phyloP scores from a whole-genome alignment of 345 rosid genomes.

The Diplotaxis tenuifolia region DNA sequence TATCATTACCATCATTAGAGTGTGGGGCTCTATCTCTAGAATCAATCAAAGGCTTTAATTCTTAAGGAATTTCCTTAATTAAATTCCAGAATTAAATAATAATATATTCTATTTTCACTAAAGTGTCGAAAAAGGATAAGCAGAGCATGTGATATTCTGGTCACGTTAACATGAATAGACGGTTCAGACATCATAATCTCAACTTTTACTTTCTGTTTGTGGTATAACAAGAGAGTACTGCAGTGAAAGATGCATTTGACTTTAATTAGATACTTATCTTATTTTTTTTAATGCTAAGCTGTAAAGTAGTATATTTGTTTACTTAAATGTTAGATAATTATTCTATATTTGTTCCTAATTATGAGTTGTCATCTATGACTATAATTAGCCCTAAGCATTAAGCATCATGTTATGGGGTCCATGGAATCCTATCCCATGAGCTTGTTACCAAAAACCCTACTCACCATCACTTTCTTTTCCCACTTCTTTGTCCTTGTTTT shows the following conservation, averaged over 20 bases:
- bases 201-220: conserved; percentile 38
- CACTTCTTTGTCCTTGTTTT: neutral
- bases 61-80: neutral
- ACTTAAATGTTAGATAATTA: neutral
- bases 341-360: neutral
- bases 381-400: conserved; percentile 32
- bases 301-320: conserved; percentile 27
- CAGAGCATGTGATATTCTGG: conserved; percentile 36
- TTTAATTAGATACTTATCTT: conserved; percentile 20
- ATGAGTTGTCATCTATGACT: conserved; percentile 20
- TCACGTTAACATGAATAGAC: conserved; percentile 35
- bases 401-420: conserved; percentile 27
- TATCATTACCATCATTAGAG: conserved; percentile 24
- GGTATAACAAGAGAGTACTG: conserved; percentile 23
- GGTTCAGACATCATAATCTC: conserved; percentile 38
- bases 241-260: conserved; percentile 22
- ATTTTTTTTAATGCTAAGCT: conserved; percentile 6
- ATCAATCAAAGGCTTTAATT: conserved; percentile 7
- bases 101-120: conserved; percentile 5
- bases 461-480: conserved; percentile 2
- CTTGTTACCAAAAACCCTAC: conserved; percentile 11
- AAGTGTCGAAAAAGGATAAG: conserved; percentile 27
- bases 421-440: conserved; percentile 35
- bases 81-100: neutral
- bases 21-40: conserved; percentile 21